Base-by-base conservation (phyloP, 148 eudicot species). In the Vaccinium darrowii region DNA sequence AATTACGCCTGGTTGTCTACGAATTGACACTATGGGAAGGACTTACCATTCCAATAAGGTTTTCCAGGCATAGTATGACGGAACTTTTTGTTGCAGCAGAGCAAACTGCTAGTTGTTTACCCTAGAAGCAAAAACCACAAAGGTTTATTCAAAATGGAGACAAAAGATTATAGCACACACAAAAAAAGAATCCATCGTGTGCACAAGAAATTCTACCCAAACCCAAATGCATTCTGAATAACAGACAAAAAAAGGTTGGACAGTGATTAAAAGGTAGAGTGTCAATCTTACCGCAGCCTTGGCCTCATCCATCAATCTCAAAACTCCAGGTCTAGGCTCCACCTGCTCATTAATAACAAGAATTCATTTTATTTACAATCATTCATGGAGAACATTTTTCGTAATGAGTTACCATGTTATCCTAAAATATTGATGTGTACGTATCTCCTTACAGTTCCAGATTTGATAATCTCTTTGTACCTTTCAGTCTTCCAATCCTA, bases 11-110 rank as follows among this genome's bases (percentile, higher is more conserved):
- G 12, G 36, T 25, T 67, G 73, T 67, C 36, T 67, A 67, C 12
- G 16, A 27, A 67, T 27, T 67, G 8, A 67, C 73, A 12, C 27
- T 39, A 43, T 43, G 63, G 19, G 78, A 80, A 78, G 81, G 72
- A 79, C 91, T 88, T 87, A 97, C 99, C 85, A 91, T 82, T 85
- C 99, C 99, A 81, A 97, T 95, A 50, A 97, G 95, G 91, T 94
- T 97, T 90, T 97, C 98, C 14, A 97, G 93, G 86, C 97, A 93
- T 50, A 97, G 92, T 84, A 97, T 83, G 80, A 97, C 99, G 80
- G 99, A 97, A 87, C 98, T 95, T 83, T 97, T 97, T 60, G 99
- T 97, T 92, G 99, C 99, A 83, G 99, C 99, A 84, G 99, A 97
- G 90, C 99, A 97, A 84, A 97, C 96, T 21, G 99, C 98, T 74